Percentiles rank a stretch among this genome's conserved stretches.
These are phyloP conservation scores for Brasenia schreberi DNA, from an alignment of 164 flowering plant genomes.

Conservation along the genomic window DNA sequence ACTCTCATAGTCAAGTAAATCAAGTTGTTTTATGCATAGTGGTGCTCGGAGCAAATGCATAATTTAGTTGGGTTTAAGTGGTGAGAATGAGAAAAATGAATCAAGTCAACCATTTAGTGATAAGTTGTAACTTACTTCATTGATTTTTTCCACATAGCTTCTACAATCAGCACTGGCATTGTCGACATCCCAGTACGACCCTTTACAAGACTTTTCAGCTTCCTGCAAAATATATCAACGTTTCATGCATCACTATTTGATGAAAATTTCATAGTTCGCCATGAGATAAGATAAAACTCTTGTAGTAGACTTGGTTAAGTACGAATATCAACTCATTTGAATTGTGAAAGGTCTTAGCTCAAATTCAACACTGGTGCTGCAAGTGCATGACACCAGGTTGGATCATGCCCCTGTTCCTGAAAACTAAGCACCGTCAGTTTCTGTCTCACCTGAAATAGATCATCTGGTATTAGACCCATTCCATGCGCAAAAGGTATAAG, in stretches of 20 bases:
- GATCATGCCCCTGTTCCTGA: too few relatives aligned
- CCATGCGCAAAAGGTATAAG: constrained; percentile 91
- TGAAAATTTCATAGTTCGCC: too few relatives aligned
- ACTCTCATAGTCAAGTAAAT: too few relatives aligned
- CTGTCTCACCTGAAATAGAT: constrained; percentile 43
- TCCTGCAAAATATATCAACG: constrained; percentile 17
- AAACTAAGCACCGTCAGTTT: background rate
- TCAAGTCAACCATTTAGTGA: too few relatives aligned
- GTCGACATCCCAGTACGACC: constrained; percentile 37
- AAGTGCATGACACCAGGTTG: too few relatives aligned
- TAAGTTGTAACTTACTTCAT: constrained; percentile 23
- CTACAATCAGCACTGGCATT: constrained; percentile 24
- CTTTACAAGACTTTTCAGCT: constrained; percentile 35
- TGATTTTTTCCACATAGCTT: constrained; percentile 34
- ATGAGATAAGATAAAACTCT: too few relatives aligned
- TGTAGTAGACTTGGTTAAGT: too few relatives aligned
- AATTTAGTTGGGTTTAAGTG: background rate
- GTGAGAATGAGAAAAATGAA: background rate
- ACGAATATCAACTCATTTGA: too few relatives aligned
- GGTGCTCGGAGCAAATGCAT: background rate
- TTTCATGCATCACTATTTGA: background rate
- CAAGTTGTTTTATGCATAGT: too few relatives aligned
- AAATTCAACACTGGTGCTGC: too few relatives aligned
- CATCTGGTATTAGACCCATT: constrained; percentile 83
- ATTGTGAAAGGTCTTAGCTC: too few relatives aligned